Base-by-base conservation (phyloP, 441 rosid species). In the Aleurites moluccanus region DNA sequence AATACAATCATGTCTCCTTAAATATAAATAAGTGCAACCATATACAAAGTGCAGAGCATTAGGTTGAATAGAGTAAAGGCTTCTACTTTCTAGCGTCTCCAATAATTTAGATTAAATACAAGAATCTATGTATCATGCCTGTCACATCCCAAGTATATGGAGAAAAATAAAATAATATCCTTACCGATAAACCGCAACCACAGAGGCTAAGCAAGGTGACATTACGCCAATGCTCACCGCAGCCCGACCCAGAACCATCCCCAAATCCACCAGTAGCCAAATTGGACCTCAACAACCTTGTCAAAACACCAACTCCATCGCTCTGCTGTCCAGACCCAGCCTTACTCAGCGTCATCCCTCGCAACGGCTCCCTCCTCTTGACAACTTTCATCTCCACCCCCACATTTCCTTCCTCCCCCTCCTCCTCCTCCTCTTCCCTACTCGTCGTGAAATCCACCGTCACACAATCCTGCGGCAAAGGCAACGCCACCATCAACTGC, bases 401-500 rank as follows among this genome's bases (percentile, higher is more conserved):
- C 61, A 93, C 97, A 10, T 25, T 81, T 76, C 56, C 61, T 73
- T 25, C 82, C 47, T 80, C 86, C 52, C 42, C 60, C 74, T 42
- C 81, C 15, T 42, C 86, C 47, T 44, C 61, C 73, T 62, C 85
- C 9, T 44, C 84, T 61, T 68, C 79, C 50, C 38, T 70, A 10
- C 53, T 53, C 72, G 50, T 53, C 75, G 56, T 81, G 65, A 96
- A 70, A 69, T 89, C 89, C 69, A 93, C 87, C 64, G 76, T 79
- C 25, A 96, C 99, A 15, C 89, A 76, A 62, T 96, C 98, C 77
- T 90, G 91, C 70, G 97, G 98, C 74, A 79, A 79, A 21, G 99
- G 99, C 77, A 92, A 79, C 67, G 97, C 96, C 75, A 93, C 98
- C 97, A 93, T 93, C 74, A 92, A 77, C 84, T 96, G 97, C 53